Conservation (phyloP, 768 basidiomycete genomes). For the Kondoa malvinella region DNA sequence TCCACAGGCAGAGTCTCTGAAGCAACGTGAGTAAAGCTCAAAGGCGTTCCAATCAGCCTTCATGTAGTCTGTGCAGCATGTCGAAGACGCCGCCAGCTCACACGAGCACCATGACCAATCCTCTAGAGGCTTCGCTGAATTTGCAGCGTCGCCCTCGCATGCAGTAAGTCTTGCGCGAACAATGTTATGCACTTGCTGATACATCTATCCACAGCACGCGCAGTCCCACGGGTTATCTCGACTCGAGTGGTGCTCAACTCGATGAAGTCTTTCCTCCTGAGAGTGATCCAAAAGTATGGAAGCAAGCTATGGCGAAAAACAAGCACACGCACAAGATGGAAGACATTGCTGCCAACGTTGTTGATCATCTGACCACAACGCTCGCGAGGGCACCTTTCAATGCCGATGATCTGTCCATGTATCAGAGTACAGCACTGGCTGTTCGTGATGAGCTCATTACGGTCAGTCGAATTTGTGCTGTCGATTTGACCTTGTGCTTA, state of each 20-base stretch:
- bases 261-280: constrained; percentile 13
- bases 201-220: constrained; percentile 5
- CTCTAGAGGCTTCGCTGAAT: too few relatives aligned
- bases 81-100: too few relatives aligned
- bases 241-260: constrained; percentile 11
- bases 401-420: constrained; percentile 65
- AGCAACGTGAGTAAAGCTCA: too few relatives aligned
- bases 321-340: constrained; percentile 10
- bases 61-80: too few relatives aligned
- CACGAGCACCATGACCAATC: too few relatives aligned
- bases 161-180: too few relatives aligned
- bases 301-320: constrained; percentile 7
- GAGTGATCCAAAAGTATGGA: constrained; percentile 10
- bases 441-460: constrained; percentile 64
- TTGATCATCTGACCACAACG: constrained; percentile 39
- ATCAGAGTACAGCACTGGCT: constrained; percentile 76
- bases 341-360: constrained; percentile 11
- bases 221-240: constrained; percentile 13
- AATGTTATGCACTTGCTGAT: not conserved
- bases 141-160: too few relatives aligned
- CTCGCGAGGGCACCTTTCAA: constrained; percentile 83
- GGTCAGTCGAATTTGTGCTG: constrained; percentile 9
- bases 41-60: too few relatives aligned
- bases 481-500: not conserved
- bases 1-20: too few relatives aligned